These are phyloP conservation scores for Yamadazyma membranifaciens DNA, from an alignment of 1,139 yeast species.

Conservation along the genomic window DNA sequence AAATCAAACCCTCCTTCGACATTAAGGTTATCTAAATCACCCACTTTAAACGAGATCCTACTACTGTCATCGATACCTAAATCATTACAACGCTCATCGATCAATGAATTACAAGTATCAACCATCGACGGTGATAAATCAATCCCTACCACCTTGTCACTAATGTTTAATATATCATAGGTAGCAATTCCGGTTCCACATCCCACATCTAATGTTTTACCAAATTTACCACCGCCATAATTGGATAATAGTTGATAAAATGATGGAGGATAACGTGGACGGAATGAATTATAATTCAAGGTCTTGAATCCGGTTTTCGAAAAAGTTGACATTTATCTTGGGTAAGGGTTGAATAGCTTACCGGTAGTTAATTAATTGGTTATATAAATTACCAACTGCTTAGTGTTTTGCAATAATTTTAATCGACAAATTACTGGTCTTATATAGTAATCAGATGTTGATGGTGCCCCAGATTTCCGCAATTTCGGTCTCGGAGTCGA, in stretches of 20 bases:
- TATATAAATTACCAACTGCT: too few species aligned
- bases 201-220: conserved; percentile 30
- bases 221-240: conserved; percentile 21
- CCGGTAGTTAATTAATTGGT: too few species aligned
- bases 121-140: conserved; percentile 35
- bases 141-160: conserved; percentile 29
- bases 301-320: conserved; percentile 59
- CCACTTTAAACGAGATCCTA: conserved; percentile 30
- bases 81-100: conserved; percentile 20
- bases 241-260: conserved; percentile 46
- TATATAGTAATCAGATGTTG: conserved; percentile 3
- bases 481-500: conserved; percentile 4
- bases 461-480: conserved; percentile 1
- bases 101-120: conserved; percentile 27
- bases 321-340: conserved; percentile 79
- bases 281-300: conserved; percentile 53
- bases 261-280: conserved; percentile 64
- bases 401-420: not conserved
- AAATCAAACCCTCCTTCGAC: conserved; percentile 28
- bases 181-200: conserved; percentile 42
- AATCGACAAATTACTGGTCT: conserved; percentile 1
- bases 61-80: conserved; percentile 25
- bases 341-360: too few species aligned
- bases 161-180: conserved; percentile 30
- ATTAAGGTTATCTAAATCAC: conserved; percentile 36